Conservation (phyloP, 2,329 filamentous ascomycete species). For the Berkeleyomyces rouxiae region DNA sequence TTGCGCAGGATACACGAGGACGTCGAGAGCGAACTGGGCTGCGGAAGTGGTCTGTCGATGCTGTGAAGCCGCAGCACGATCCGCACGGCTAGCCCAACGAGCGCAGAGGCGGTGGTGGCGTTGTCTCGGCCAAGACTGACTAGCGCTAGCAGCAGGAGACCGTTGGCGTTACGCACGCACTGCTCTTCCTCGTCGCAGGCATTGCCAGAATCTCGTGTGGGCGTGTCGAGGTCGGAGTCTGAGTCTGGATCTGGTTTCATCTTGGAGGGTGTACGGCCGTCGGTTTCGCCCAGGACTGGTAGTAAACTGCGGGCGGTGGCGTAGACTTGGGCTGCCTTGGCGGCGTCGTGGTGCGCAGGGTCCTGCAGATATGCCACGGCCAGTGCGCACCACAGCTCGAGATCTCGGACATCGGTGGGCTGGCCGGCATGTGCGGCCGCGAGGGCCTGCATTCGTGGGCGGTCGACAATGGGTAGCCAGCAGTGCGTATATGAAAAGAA, state of each 20-base stretch:
- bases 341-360: conserved; percentile 16
- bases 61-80: conserved; percentile 21
- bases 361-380: conserved; percentile 41
- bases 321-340: conserved; percentile 29
- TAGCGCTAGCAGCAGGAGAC: conserved; percentile 42
- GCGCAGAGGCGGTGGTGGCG: conserved; percentile 42
- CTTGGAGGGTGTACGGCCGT: not conserved
- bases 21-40: conserved; percentile 1
- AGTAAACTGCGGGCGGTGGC: conserved; percentile 32
- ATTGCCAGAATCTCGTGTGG: conserved; percentile 2
- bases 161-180: conserved; percentile 21
- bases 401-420: conserved; percentile 28
- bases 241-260: not conserved
- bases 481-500: conserved; percentile 62
- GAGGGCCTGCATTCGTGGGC: conserved; percentile 38
- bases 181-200: conserved; percentile 32
- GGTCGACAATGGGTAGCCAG: conserved; percentile 61
- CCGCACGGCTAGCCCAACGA: conserved; percentile 45
- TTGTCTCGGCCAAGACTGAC: conserved; percentile 43
- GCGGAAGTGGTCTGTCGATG: not conserved
- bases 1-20: conserved; percentile 15
- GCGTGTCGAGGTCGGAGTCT: not conserved
- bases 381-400: conserved; percentile 43
- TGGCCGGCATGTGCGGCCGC: conserved; percentile 27
- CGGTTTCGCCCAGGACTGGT: conserved; percentile 19